Base-by-base conservation (phyloP, 2,329 filamentous ascomycete species). In the Apiospora kogelbergensis region DNA sequence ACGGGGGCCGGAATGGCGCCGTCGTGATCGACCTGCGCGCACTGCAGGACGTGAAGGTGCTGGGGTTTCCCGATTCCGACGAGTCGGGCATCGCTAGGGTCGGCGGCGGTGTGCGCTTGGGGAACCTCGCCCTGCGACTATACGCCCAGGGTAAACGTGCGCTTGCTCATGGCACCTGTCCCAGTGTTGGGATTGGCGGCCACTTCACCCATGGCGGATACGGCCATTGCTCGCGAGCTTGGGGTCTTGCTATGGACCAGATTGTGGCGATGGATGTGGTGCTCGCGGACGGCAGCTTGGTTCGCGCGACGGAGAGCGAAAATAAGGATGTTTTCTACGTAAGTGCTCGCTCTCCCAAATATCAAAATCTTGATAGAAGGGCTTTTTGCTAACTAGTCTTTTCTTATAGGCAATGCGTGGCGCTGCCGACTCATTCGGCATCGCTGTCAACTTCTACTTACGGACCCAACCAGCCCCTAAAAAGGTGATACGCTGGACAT, bases 161-260 rank as follows among this genome's bases (percentile, higher is more conserved):
- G 2, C 71, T 84, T 37, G 77, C 81, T 0, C 81, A 85, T 76
- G 79, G 85, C 67, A 82, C 81, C 2, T 85, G 83, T 68, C 79
- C 82, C 15, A 77, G 79, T 41, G 83, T 85, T 26, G 83, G 84
- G 7, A 73, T 83, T 10, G 83, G 80, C 1, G 84, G 84, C 0
- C 84, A 85, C 70, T 80, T 81, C 53, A 78, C 82, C 1, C 83
- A 85, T 65, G 84, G 84, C 9, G 84, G 82, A 3, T 84, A 79
- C 70, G 83, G 83, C 1, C 76, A 79, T 63, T 75, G 76, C 13
- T 83, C 81, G 2, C 80, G 86, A 4, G 78, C 81, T 40, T 87
- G 84, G 82, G 86, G 86, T 22, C 76, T 84, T 2, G 80, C 85
- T 1, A 78, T 88, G 63, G 86, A 89, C 69, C 81, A 82, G 30